Conservation (phyloP, 192 early-diverging fungal species). For the Podila epicladia region DNA sequence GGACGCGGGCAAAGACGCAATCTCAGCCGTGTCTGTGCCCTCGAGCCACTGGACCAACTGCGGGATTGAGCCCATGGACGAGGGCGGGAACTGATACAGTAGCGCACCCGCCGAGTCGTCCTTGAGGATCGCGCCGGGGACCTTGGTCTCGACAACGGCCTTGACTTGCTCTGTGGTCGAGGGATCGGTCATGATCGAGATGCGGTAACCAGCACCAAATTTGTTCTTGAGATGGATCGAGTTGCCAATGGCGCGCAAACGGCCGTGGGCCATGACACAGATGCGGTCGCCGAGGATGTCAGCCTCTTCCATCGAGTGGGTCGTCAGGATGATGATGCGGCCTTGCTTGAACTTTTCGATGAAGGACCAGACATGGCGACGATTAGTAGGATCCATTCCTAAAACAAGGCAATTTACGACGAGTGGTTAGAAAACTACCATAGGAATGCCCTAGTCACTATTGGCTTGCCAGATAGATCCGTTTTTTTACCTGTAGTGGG, state of each 20-base stretch:
- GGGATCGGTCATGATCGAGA: constrained; percentile 68
- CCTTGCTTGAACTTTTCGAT: constrained; percentile 81
- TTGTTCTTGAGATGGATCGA: constrained; percentile 74
- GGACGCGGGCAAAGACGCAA: not conserved
- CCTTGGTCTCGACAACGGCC: constrained; percentile 49
- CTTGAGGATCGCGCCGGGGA: constrained; percentile 66
- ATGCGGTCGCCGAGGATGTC: constrained; percentile 69
- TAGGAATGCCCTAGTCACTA: not conserved
- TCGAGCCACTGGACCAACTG: constrained; percentile 69
- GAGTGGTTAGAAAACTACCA: not conserved
- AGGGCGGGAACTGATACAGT: constrained; percentile 70
- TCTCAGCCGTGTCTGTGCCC: constrained; percentile 40
- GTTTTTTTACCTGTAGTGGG: constrained; percentile 54
- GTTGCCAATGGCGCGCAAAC: constrained; percentile 68
- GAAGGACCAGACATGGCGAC: constrained; percentile 81
- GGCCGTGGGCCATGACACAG: constrained; percentile 74
- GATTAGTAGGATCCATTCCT: constrained; percentile 86
- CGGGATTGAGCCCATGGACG: constrained; percentile 56
- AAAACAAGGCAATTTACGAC: constrained; percentile 1
- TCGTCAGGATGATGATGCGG: constrained; percentile 76
- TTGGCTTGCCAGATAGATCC: too few relatives aligned
- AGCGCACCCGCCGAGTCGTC: constrained; percentile 77
- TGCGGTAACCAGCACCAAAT: constrained; percentile 78
- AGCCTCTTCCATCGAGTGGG: constrained; percentile 82
- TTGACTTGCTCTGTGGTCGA: constrained; percentile 59